Evolutionary conservation across 129 eudicot species (phyloP), one percentile per base, ranked within the genome.

Genomic region (Arctium lappa): DNA sequence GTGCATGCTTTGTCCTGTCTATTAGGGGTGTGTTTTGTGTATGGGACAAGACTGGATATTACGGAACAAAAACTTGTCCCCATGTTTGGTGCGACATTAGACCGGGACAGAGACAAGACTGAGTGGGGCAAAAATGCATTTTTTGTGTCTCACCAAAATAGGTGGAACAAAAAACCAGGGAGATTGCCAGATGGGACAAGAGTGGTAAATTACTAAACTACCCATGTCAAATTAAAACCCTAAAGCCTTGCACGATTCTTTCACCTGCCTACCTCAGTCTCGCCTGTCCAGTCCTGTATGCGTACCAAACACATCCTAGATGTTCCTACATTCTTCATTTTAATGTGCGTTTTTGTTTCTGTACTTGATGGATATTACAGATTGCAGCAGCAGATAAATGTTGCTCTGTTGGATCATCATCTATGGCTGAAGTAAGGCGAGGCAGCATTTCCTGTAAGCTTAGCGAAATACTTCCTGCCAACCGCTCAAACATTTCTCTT

Each of bases 401-500:
- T 73, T 74, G 76, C 85, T 86, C 93, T 68, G 37, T 66, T 13
- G 87, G 80, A 65, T 75, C 90, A 69, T 63, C 97, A 42, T 86
- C 86, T 75, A 71, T 40, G 31, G 8, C 80, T 72, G 86, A 69
- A 80, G 86, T 81, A 48, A 90, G 82, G 80, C 84, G 39, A 79
- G 84, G 74, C 83, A 82, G 82, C 53, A 38, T 74, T 63, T 75
- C 79, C 44, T 46, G 62, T 69, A 89, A 56, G 71, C 83, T 91
- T 79, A 69, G 53, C 22, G 97, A 89, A 73, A 86, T 95, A 75
- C 89, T 86, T 81, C 98, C 98, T 70, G 98, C 98, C 48, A 95
- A 95, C 82, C 92, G 92, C 63, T 89, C 97, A 78, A 82, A 86
- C 39, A 84, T 88, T 50, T 66, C 84, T 71, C 56, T 75, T 36